Evolutionary conservation across 2,329 filamentous ascomycete species (phyloP), one percentile per base, ranked within the genome.

Genomic region (Paraphaeosphaeria sporulosa): DNA sequence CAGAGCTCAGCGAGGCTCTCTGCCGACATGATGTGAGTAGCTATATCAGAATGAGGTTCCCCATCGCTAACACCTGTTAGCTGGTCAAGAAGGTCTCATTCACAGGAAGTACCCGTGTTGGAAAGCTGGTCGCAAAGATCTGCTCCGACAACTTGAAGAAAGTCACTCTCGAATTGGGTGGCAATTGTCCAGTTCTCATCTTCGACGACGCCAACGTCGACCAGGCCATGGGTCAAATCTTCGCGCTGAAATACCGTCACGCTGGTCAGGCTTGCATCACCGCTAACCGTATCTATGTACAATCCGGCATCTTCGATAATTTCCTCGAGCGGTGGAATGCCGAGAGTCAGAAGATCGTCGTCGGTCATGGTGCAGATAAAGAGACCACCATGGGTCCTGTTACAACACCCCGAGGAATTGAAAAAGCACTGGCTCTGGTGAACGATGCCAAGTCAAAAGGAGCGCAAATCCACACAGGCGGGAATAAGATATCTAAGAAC

Each of bases 251-350:
- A 69, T 86, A 83, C 78, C 79, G 84, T 9, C 86, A 89, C 69
- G 86, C 87, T 2, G 87, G 87, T 2, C 87, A 90, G 73, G 86
- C 86, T 3, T 90, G 88, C 66, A 85, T 90, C 62, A 86, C 87
- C 0, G 87, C 87, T 8, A 90, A 90, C 70, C 81, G 88, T 0
- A 83, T 90, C 30, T 89, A 87, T 70, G 85, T 90, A 2, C 88
- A 90, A 71, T 81, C 79, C 2, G 84, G 83, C 13, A 83, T 92
- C 9, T 87, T 89, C 73, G 85, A 89, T 40, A 80, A 81, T 38
- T 89, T 90, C 66, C 80, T 88, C 4, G 76, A 83, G 1, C 78
- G 69, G 19, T 78, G 85, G 49, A 78, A 90, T 5, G 80, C 84
- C 1, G 80, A 84, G 62, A 86, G 85, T 1, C 77, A 80, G 17